Evolutionary conservation across 805 yeast species (phyloP).

Genomic region (Metschnikowia sp.): DNA sequence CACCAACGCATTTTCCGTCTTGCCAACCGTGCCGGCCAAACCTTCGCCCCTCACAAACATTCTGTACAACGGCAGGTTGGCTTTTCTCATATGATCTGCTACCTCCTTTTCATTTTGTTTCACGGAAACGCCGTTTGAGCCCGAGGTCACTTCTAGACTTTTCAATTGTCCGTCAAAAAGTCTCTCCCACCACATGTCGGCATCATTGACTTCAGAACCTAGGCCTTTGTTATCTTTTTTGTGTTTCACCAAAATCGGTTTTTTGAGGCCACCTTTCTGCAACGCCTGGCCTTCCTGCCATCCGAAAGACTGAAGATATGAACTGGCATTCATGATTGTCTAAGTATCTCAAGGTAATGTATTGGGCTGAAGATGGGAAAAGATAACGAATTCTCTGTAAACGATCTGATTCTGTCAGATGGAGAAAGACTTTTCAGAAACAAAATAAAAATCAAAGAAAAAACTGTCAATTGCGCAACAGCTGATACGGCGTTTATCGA

Average conservation of each 20-base stretch:
- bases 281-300: slow-evolving; percentile 93
- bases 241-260: slow-evolving; percentile 86
- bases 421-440: background rate
- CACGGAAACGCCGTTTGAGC: slow-evolving; percentile 44
- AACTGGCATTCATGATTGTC: slow-evolving; percentile 63
- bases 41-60: slow-evolving; percentile 90
- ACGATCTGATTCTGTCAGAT: background rate
- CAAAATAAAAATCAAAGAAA: background rate
- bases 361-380: background rate
- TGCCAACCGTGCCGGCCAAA: slow-evolving; percentile 68
- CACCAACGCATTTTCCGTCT: slow-evolving; percentile 24
- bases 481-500: too few species aligned
- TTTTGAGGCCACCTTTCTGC: slow-evolving; percentile 71
- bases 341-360: background rate
- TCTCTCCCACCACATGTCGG: slow-evolving; percentile 96
- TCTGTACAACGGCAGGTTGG: slow-evolving; percentile 69
- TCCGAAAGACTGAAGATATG: slow-evolving; percentile 73
- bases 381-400: background rate
- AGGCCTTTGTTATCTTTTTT: slow-evolving; percentile 88
- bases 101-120: slow-evolving; percentile 48
- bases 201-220: slow-evolving; percentile 74
- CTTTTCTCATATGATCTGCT: slow-evolving; percentile 45
- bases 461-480: too few species aligned
- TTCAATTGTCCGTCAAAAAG: slow-evolving; percentile 91
- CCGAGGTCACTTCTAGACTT: slow-evolving; percentile 55